phyloP scores from a whole-genome alignment of 768 basidiomycete genomes.

The Rhodotorula graminis region DNA sequence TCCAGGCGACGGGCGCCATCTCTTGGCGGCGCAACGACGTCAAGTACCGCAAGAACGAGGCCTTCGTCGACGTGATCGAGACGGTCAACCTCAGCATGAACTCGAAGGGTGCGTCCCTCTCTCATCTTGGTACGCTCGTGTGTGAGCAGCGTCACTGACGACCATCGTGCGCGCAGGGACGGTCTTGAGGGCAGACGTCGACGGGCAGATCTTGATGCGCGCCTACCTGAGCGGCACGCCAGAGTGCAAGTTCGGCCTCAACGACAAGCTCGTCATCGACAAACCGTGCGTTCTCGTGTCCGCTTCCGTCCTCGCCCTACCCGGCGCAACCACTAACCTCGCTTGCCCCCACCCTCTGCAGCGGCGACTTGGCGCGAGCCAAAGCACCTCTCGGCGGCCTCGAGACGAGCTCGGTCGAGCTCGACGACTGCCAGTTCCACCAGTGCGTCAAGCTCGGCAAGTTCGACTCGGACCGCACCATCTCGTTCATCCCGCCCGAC shows the following conservation, averaged over 20 bases:
- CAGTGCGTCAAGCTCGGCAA: conserved; percentile 94
- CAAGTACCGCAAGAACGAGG: conserved; percentile 99
- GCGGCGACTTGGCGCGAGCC: not conserved
- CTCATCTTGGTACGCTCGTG: not conserved
- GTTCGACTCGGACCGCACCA: conserved; percentile 87
- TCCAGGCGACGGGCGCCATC: conserved; percentile 92
- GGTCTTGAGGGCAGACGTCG: conserved; percentile 89
- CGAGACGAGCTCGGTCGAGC: conserved; percentile 67
- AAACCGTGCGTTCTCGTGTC: conserved; percentile 49
- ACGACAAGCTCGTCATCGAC: conserved; percentile 96
- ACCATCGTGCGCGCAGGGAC: conserved; percentile 57
- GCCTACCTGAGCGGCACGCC: conserved; percentile 95
- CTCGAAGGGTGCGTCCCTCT: conserved; percentile 66
- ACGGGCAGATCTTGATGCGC: conserved; percentile 96
- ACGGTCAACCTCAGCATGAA: conserved; percentile 95
- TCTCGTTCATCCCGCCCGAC: conserved; percentile 96
- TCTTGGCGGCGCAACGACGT: conserved; percentile 94
- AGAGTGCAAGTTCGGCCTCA: conserved; percentile 97
- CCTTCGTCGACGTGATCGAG: conserved; percentile 99
- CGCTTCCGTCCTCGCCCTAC: not conserved
- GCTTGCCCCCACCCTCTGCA: not conserved
- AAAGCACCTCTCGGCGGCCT: conserved; percentile 38
- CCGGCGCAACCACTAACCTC: too few relatives aligned
- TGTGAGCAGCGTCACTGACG: not conserved
- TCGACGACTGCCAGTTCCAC: conserved; percentile 98